Evolutionary conservation across 2,329 filamentous ascomycete genomes (phyloP).

Genomic region (Penicillium capsulatum): DNA sequence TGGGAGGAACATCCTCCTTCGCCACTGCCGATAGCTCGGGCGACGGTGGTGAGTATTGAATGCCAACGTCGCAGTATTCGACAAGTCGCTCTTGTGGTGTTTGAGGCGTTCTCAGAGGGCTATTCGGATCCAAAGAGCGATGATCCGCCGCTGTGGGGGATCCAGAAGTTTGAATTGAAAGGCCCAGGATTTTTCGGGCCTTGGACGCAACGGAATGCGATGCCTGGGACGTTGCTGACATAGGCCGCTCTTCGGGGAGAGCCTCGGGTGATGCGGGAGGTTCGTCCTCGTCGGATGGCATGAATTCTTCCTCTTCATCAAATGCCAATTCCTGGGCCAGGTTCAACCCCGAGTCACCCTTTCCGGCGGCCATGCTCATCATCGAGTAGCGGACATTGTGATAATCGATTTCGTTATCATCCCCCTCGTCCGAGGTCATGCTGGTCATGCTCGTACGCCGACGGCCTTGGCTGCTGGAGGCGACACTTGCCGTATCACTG

Average conservation of each 20-base stretch:
- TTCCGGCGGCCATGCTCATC: slow-evolving; percentile 56
- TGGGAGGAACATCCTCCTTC: slow-evolving; percentile 24
- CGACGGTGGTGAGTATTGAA: slow-evolving; percentile 82
- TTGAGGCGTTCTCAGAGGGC: slow-evolving; percentile 46
- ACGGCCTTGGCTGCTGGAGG: slow-evolving; percentile 61
- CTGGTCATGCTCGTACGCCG: slow-evolving; percentile 57
- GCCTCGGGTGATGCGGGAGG: slow-evolving; percentile 52
- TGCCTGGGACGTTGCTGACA: slow-evolving; percentile 39
- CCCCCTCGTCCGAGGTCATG: slow-evolving; percentile 48
- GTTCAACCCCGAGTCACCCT: slow-evolving; percentile 61
- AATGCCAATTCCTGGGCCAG: slow-evolving; percentile 89
- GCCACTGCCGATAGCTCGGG: slow-evolving; percentile 43
- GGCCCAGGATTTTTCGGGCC: slow-evolving; percentile 45
- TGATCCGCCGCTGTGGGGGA: slow-evolving; percentile 28
- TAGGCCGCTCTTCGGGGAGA: slow-evolving; percentile 42
- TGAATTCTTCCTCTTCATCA: slow-evolving; percentile 66
- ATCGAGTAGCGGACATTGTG: slow-evolving; percentile 67
- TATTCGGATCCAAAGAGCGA: slow-evolving; percentile 31
- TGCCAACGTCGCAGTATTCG: slow-evolving; percentile 68
- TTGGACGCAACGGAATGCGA: slow-evolving; percentile 37
- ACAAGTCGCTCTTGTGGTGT: slow-evolving; percentile 40
- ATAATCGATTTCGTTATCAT: slow-evolving; percentile 44
- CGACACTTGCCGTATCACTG: slow-evolving; percentile 68
- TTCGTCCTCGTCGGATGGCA: slow-evolving; percentile 64
- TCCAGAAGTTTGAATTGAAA: slow-evolving; percentile 34